Evolutionary conservation across 2,329 filamentous ascomycete genomes (phyloP).

Genomic region (Periconia sp.): DNA sequence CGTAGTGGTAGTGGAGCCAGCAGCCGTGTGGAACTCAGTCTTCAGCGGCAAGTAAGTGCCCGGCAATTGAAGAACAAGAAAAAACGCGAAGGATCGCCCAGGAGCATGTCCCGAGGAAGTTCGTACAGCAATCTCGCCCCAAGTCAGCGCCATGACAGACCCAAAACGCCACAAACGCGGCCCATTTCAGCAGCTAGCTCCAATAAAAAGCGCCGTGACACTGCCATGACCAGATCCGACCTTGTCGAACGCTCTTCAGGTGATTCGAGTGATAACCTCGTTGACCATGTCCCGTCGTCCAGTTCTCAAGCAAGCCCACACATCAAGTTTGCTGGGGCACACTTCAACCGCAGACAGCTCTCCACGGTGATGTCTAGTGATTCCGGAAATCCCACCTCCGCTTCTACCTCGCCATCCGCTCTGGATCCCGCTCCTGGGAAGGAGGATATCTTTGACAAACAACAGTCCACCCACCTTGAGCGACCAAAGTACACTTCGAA

Average conservation of each 20-base stretch:
- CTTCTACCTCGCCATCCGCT: slow-evolving; percentile 2
- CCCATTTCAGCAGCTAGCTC: slow-evolving; percentile 35
- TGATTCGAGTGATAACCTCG: slow-evolving; percentile 25
- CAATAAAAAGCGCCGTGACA: slow-evolving; percentile 29
- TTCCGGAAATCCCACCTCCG: slow-evolving; percentile 19
- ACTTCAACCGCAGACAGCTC: slow-evolving; percentile 31
- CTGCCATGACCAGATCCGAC: slow-evolving; percentile 24
- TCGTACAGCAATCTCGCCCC: slow-evolving; percentile 33
- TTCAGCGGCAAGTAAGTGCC: slow-evolving; percentile 44
- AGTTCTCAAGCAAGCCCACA: slow-evolving; percentile 14
- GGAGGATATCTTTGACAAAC: slow-evolving; percentile 20
- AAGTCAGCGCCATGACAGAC: slow-evolving; percentile 33
- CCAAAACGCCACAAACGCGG: slow-evolving; percentile 28
- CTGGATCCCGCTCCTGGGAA: slow-evolving; percentile 14
- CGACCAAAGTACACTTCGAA: slow-evolving; percentile 16
- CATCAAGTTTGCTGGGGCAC: slow-evolving; percentile 25
- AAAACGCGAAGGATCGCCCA: slow-evolving; percentile 37
- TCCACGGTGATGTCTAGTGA: slow-evolving; percentile 37
- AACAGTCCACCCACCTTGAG: slow-evolving; percentile 14
- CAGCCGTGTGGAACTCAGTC: slow-evolving; percentile 42
- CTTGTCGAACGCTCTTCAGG: slow-evolving; percentile 26
- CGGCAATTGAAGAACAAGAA: slow-evolving; percentile 39
- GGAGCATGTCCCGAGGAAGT: slow-evolving; percentile 38
- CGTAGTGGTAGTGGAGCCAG: slow-evolving; percentile 52
- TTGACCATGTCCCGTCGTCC: slow-evolving; percentile 16